phyloP scores from a whole-genome alignment of 352 stramenopile genomes.

The Stramenopiles sp. region DNA sequence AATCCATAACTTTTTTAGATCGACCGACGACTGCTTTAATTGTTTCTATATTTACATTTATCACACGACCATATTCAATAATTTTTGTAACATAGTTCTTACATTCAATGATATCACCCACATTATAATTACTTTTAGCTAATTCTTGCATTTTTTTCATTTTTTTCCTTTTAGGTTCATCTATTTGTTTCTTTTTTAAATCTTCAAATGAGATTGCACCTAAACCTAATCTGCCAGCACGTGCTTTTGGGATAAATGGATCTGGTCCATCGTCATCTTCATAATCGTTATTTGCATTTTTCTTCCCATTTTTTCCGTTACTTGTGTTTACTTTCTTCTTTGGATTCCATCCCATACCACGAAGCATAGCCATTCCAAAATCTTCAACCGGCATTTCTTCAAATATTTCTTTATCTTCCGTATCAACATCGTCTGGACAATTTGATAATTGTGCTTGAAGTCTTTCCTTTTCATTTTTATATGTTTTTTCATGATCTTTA shows the following conservation, averaged over 20 bases:
- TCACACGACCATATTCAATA: not conserved
- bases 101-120: not conserved
- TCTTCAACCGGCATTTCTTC: not conserved
- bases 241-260: not conserved
- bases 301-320: too few species aligned
- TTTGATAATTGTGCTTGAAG: not conserved
- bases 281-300: not conserved
- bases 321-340: too few species aligned
- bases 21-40: not conserved
- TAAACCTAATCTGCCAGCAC: not conserved
- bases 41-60: not conserved
- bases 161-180: not conserved
- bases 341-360: not conserved
- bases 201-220: not conserved
- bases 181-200: not conserved
- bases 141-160: not conserved
- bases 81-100: not conserved
- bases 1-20: not conserved
- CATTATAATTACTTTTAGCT: not conserved
- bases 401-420: not conserved
- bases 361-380: not conserved
- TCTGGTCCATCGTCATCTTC: not conserved
- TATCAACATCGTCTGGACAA: not conserved
- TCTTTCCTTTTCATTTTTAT: not conserved
- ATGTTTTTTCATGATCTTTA: not conserved